A percentile compares a stretch with the other conserved stretches of the same genome.
Evolutionary conservation across 345 rosid genomes (phyloP).

Genomic region (Cochlearia excelsa): DNA sequence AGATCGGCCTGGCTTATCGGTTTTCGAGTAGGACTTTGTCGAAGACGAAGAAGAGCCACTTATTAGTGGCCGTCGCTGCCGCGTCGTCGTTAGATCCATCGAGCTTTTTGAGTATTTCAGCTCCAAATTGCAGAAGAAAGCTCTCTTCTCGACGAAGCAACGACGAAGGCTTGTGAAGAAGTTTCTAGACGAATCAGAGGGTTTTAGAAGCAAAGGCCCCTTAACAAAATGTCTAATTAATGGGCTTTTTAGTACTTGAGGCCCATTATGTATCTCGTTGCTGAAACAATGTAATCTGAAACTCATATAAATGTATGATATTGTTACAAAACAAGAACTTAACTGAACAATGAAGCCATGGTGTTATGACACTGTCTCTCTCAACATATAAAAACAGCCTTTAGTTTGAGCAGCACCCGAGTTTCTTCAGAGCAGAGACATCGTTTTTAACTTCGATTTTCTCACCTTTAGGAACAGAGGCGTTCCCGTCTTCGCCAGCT

Average conservation of each 20-base stretch:
- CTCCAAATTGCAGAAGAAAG: no score
- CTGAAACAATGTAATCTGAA: conserved; percentile 17
- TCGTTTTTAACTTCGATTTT: conserved; percentile 55
- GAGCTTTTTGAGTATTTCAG: conserved; percentile 1
- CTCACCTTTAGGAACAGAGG: conserved; percentile 52
- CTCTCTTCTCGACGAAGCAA: no score
- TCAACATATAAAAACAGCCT: conserved; percentile 23
- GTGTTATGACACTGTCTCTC: conserved; percentile 25
- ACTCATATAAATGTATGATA: conserved; percentile 25
- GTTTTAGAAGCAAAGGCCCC: no score
- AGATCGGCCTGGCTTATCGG: conserved; percentile 53
- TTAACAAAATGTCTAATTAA: no score
- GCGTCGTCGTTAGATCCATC: conserved; percentile 58
- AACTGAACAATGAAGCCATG: conserved; percentile 24
- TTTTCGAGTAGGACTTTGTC: conserved; percentile 52
- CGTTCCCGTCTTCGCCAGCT: conserved; percentile 42
- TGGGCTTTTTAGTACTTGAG: no score
- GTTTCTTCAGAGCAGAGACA: conserved; percentile 64
- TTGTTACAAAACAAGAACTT: conserved; percentile 28
- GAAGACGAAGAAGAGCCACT: conserved; percentile 44
- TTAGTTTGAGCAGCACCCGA: conserved; percentile 57
- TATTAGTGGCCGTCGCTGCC: conserved; percentile 64
- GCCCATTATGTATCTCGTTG: no score
- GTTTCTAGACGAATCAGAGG: no score
- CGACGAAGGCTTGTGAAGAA: no score